Evolutionary conservation across 371 early-diverging fungal genomes (phyloP).

Genomic region (Rhizopus sp.): DNA sequence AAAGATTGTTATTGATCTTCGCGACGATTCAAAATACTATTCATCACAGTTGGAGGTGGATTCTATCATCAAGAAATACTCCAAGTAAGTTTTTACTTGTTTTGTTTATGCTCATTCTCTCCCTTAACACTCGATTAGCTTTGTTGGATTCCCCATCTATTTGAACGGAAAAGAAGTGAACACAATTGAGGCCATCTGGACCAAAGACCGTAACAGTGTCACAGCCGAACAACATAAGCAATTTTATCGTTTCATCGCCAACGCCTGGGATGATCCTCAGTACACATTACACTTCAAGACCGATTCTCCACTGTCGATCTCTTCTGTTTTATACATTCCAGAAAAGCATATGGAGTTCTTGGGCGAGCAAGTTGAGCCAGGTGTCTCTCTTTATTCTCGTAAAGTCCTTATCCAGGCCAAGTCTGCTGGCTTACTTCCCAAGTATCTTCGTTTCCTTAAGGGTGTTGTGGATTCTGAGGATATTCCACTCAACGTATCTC

Average conservation of each 20-base stretch:
- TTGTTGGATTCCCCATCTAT: conserved; percentile 95
- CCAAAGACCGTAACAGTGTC: conserved; percentile 75
- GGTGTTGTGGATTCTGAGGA: conserved; percentile 97
- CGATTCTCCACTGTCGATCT: conserved; percentile 78
- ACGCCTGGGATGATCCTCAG: conserved; percentile 74
- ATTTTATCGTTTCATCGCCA: conserved; percentile 87
- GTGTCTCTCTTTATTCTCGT: conserved; percentile 79
- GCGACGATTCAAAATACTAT: conserved; percentile 88
- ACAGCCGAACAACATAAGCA: conserved; percentile 86
- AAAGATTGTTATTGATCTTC: conserved; percentile 89
- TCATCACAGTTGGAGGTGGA: conserved; percentile 73
- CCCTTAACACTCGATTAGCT: conserved; percentile 39
- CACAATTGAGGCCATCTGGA: conserved; percentile 95
- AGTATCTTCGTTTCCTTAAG: conserved; percentile 80
- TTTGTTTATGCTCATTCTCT: not conserved
- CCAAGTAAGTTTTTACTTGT: conserved; percentile 54
- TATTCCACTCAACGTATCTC: conserved; percentile 96
- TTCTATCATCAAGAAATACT: conserved; percentile 92
- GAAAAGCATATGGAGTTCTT: conserved; percentile 70
- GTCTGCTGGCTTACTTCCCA: conserved; percentile 73
- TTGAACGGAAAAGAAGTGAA: conserved; percentile 80
- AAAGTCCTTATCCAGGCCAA: conserved; percentile 83
- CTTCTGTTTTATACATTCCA: conserved; percentile 74
- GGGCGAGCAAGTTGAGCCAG: conserved; percentile 69
- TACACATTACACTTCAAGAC: conserved; percentile 77